These are phyloP conservation scores for Oenanthe sinensis DNA, from an alignment of 129 eudicot species.

Conservation along the genomic window DNA sequence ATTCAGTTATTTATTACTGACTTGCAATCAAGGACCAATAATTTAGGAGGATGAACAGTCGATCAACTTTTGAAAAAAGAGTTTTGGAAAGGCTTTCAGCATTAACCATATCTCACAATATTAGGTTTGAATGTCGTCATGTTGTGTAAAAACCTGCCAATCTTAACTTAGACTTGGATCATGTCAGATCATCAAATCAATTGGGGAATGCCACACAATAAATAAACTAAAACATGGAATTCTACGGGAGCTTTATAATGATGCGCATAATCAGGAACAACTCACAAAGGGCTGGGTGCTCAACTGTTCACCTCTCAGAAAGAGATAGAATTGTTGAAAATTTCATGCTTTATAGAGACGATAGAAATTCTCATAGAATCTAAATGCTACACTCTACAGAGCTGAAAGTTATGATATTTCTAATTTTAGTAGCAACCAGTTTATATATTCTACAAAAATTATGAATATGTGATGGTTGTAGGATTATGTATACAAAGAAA, in stretches of 20 bases:
- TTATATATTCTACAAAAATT: neutral
- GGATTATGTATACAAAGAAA: neutral
- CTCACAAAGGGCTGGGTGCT: neutral
- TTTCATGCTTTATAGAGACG: neutral
- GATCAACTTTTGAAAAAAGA: neutral
- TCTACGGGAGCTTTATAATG: neutral
- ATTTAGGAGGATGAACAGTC: neutral
- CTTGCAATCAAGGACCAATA: neutral
- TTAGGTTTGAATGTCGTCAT: neutral
- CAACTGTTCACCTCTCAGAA: neutral
- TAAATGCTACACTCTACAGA: neutral
- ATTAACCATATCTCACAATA: neutral
- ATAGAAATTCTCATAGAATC: neutral
- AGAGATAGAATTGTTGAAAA: neutral
- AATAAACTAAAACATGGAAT: neutral
- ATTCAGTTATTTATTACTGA: neutral
- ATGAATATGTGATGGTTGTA: neutral
- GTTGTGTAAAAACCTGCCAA: neutral
- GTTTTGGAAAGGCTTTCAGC: neutral
- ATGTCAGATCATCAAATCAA: neutral
- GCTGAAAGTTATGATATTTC: neutral
- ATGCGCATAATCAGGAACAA: neutral
- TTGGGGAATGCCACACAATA: neutral
- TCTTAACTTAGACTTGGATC: neutral
- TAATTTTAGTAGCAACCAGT: neutral